Base-by-base conservation (phyloP, 2,329 filamentous ascomycete genomes). In the Penicillium aurantiogriseum region DNA sequence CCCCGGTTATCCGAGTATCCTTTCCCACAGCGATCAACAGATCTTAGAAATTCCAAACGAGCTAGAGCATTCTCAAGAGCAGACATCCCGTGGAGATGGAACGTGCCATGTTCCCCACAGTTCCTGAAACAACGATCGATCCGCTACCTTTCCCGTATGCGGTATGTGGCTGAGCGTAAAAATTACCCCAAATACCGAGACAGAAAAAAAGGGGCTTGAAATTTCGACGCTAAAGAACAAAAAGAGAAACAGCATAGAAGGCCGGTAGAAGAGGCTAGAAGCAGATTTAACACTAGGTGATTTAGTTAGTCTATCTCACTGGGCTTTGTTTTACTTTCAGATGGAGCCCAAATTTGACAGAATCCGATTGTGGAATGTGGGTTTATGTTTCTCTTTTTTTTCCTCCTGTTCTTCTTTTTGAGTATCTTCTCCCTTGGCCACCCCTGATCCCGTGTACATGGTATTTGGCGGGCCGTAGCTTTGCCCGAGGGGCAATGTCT, bases 91-190 rank as follows among this genome's bases (percentile, higher is more conserved):
- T 61, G 56, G 56, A 60, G 48, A 56, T 53, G 39, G 38, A 47
- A 53, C 53, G 62, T 63, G 63, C 33, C 15, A 48, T 11, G 52
- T 39, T 59, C 63, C 63, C 63, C 63, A 66, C 61, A 66, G 54
- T 54, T 56, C 49, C 61, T 66, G 63, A 66, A 66, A 66, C 63
- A 58, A 47, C 61, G 56, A 57, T 42, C 52, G 57, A 61, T 58
- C 60, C 54, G 44, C 43, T 25, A 47, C 4, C 10, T 19, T 39
- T n/a, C 19, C 36, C 36, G 9, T 11, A 11, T 39, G n/a, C 17
- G 13, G 19, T 17, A 40, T 64, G 62, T 63, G 60, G 62, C 63
- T 66, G 54, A 58, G 58, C 58, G 33, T 44, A 11, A 42, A 54
- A 48, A 54, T 42, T 50, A 51, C 52, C 36, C n/a, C 15, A 43